Conservation (phyloP, 2,329 filamentous ascomycete species). For the Ophiostoma australiae region DNA sequence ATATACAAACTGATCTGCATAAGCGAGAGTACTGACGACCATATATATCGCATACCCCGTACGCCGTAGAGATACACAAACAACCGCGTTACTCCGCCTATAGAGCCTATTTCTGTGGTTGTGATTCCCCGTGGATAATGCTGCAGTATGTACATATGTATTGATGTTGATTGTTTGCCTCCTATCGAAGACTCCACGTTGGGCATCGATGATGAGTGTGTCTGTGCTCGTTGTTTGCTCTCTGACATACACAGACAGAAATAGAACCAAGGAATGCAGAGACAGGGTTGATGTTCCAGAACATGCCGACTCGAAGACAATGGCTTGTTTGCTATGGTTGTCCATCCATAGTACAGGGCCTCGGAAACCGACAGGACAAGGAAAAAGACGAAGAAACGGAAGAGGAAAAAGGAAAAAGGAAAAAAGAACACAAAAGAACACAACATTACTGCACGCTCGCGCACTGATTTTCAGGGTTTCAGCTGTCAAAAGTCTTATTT, state of each 20-base stretch:
- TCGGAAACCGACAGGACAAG: neutral
- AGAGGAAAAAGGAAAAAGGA: neutral
- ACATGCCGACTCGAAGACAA: conserved; percentile 3
- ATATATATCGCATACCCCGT: neutral
- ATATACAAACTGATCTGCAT: neutral
- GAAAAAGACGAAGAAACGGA: neutral
- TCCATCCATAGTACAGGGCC: neutral
- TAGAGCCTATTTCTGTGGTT: too few species aligned
- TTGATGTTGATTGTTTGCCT: neutral
- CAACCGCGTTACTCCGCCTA: too few species aligned
- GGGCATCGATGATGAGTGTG: neutral
- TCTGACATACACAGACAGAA: neutral
- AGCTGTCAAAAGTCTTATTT: neutral
- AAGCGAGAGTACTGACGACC: neutral
- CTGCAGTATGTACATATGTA: neutral
- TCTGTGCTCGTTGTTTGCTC: neutral
- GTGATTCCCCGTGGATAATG: too few species aligned
- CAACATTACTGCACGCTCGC: neutral
- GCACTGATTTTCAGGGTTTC: conserved; percentile 2
- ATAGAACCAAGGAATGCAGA: neutral
- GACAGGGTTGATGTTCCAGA: conserved; percentile 4
- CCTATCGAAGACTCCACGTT: neutral
- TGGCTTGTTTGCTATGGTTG: neutral
- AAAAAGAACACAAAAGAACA: neutral
- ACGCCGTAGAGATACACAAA: neutral